Percentiles rank a stretch among this genome's conserved stretches.
phyloP scores from a whole-genome alignment of 2,329 filamentous ascomycete species.

The Alternaria postmessia region DNA sequence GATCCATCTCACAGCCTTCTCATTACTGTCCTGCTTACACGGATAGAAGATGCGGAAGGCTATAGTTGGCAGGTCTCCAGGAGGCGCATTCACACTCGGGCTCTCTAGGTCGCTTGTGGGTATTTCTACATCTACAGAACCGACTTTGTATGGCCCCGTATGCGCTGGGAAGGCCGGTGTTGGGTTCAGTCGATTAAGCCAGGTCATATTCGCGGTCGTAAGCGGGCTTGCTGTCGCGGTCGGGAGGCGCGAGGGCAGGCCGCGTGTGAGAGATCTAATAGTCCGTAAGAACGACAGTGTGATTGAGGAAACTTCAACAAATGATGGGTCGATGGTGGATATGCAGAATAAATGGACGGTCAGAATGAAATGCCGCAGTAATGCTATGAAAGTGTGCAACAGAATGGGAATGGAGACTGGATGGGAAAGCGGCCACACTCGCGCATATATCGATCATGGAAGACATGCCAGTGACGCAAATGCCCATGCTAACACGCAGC shows the following conservation, averaged over 20 bases:
- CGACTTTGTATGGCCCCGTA: slow-evolving; percentile 79
- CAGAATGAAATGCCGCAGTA: background rate
- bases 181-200: slow-evolving; percentile 64
- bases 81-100: slow-evolving; percentile 62
- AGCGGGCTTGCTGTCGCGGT: slow-evolving; percentile 15
- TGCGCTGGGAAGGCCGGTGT: slow-evolving; percentile 78
- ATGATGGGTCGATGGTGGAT: background rate
- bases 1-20: slow-evolving; percentile 76
- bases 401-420: background rate
- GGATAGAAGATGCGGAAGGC: slow-evolving; percentile 87
- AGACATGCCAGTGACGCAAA: slow-evolving; percentile 36
- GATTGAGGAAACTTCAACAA: slow-evolving; percentile 8
- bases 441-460: slow-evolving; percentile 11
- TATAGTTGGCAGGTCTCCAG: slow-evolving; percentile 69
- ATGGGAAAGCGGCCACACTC: background rate
- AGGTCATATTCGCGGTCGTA: slow-evolving; percentile 46
- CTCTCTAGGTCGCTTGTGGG: slow-evolving; percentile 64
- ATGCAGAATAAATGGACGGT: background rate
- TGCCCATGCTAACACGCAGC: slow-evolving; percentile 21
- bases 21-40: slow-evolving; percentile 43
- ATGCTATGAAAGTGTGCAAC: background rate
- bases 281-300: slow-evolving; percentile 42
- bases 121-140: slow-evolving; percentile 81
- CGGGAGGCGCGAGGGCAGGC: slow-evolving; percentile 22
- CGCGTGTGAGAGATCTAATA: slow-evolving; percentile 30